phyloP scores from a whole-genome alignment of 306 rosid species.

The Lathyrus tuberosus region DNA sequence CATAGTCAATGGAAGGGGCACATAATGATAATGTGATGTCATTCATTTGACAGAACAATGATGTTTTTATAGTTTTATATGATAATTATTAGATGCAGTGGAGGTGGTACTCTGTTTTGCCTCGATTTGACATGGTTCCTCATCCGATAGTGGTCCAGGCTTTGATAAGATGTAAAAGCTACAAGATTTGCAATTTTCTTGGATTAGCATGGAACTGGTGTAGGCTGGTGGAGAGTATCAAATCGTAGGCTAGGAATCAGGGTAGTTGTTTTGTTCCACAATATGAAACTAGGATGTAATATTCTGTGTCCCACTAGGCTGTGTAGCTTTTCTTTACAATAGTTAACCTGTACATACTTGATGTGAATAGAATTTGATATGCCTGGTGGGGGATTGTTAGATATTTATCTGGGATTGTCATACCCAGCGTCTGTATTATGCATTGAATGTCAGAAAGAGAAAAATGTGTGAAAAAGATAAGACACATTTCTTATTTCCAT shows the following conservation, averaged over 20 bases:
- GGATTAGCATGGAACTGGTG: slow-evolving; percentile 18
- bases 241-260: slow-evolving; percentile 13
- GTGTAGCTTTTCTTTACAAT: slow-evolving; percentile 2
- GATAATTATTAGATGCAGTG: not conserved
- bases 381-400: not conserved
- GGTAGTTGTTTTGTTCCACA: slow-evolving; percentile 15
- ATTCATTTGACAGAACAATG: slow-evolving; percentile 3
- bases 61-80: slow-evolving; percentile 3
- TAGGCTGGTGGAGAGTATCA: slow-evolving; percentile 15
- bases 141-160: slow-evolving; percentile 14
- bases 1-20: not conserved
- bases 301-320: slow-evolving; percentile 8
- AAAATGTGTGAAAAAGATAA: not conserved
- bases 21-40: not conserved
- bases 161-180: slow-evolving; percentile 2
- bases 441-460: not conserved
- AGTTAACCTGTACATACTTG: slow-evolving; percentile 5
- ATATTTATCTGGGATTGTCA: not conserved
- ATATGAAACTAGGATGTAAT: slow-evolving; percentile 3
- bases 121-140: slow-evolving; percentile 18
- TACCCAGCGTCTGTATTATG: slow-evolving; percentile 12
- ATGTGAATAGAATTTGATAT: slow-evolving; percentile 31
- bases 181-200: not conserved
- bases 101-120: not conserved
- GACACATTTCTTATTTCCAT: not conserved